Percentiles rank a stretch among this genome's conserved stretches.
These are phyloP conservation scores for Clavulina sp. DNA, from an alignment of 768 basidiomycete species.

Conservation along the genomic window DNA sequence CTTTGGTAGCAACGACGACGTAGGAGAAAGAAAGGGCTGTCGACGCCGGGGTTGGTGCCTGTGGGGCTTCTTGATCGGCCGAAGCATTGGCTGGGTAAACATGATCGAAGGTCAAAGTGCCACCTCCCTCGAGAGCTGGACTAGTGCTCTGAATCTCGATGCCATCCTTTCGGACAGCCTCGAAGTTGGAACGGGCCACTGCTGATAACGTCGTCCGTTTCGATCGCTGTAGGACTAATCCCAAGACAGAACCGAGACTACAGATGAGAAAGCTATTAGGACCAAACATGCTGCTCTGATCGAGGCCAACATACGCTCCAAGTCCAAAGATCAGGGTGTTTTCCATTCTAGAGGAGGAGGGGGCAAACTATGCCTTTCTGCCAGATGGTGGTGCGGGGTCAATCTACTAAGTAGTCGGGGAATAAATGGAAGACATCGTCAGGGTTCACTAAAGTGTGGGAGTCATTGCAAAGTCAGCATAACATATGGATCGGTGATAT, in stretches of 20 bases:
- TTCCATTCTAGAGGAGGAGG: too few relatives aligned
- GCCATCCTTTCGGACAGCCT: background rate
- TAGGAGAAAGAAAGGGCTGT: background rate
- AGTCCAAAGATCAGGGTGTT: constrained; percentile 1
- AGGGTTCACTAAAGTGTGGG: too few relatives aligned
- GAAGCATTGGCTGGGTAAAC: too few relatives aligned
- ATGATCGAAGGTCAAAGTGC: background rate
- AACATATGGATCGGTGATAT: too few relatives aligned
- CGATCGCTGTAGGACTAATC: background rate
- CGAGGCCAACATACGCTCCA: background rate
- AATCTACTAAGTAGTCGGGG: too few relatives aligned
- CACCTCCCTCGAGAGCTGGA: background rate
- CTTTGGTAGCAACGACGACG: background rate
- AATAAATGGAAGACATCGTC: too few relatives aligned
- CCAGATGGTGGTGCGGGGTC: too few relatives aligned
- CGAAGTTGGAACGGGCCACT: background rate
- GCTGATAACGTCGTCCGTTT: background rate
- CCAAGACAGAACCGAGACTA: background rate
- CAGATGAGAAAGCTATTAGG: background rate
- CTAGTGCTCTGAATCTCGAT: background rate
- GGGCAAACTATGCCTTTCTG: too few relatives aligned
- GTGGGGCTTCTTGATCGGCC: too few relatives aligned
- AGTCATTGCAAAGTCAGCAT: too few relatives aligned
- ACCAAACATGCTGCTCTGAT: background rate
- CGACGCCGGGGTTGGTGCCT: background rate